A percentile compares a stretch with the other conserved stretches of the same genome.
Evolutionary conservation across 2,329 filamentous ascomycete genomes (phyloP).

Genomic region (Arachnomyces sp.): DNA sequence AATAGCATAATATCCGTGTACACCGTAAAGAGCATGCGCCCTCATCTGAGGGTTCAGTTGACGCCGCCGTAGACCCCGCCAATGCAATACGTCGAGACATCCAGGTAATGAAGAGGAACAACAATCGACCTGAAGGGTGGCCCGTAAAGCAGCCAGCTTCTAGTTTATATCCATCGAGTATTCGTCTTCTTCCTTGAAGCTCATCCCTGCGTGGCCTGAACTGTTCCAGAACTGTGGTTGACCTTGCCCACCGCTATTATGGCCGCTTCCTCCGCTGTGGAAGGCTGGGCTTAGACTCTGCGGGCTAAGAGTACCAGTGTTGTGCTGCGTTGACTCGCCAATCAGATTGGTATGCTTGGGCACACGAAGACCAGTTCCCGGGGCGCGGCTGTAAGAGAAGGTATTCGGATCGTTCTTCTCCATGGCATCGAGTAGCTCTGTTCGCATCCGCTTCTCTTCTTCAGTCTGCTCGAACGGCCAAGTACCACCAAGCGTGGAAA

Average conservation of each 20-base stretch:
- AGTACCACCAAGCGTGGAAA: slow-evolving; percentile 63
- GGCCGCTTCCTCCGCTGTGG: slow-evolving; percentile 64
- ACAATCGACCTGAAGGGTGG: slow-evolving; percentile 8
- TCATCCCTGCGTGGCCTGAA: slow-evolving; percentile 50
- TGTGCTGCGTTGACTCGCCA: slow-evolving; percentile 60
- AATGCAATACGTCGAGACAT: slow-evolving; percentile 21
- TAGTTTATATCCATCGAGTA: slow-evolving; percentile 67
- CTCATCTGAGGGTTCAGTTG: slow-evolving; percentile 8
- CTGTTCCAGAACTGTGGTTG: slow-evolving; percentile 49
- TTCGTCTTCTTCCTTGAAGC: slow-evolving; percentile 93
- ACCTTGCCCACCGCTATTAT: slow-evolving; percentile 37
- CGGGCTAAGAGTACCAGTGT: slow-evolving; percentile 44
- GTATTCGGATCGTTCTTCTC: slow-evolving; percentile 66
- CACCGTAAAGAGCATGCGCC: slow-evolving; percentile 35
- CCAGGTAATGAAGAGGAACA: too few species aligned
- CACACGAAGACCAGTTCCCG: slow-evolving; percentile 79
- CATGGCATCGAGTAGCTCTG: slow-evolving; percentile 80
- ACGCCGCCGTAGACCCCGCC: slow-evolving; percentile 13
- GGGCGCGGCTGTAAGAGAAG: slow-evolving; percentile 78
- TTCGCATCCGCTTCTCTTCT: slow-evolving; percentile 92
- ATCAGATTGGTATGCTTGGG: slow-evolving; percentile 88
- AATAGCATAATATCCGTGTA: slow-evolving; percentile 24
- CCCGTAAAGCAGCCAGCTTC: slow-evolving; percentile 2
- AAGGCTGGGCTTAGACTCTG: slow-evolving; percentile 61
- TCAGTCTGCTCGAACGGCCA: slow-evolving; percentile 80